Conservation (phyloP, 2,329 filamentous ascomycete species). For the Phialophora verrucosa region DNA sequence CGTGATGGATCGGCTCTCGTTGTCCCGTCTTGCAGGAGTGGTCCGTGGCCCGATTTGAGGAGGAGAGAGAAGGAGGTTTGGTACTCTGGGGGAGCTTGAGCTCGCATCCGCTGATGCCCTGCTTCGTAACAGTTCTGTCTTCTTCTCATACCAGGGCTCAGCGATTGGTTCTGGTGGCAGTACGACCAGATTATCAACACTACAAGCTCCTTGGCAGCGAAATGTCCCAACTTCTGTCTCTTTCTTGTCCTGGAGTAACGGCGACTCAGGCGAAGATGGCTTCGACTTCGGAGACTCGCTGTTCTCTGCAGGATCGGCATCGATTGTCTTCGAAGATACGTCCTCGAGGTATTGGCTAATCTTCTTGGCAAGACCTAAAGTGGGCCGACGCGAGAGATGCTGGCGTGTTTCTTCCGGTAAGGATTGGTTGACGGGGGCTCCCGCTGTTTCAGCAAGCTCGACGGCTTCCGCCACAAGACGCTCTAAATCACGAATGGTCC, state of each 20-base stretch:
- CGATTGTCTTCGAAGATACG: background rate
- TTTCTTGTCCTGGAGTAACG: background rate
- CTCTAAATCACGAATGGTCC: constrained; percentile 46
- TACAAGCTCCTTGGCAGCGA: constrained; percentile 17
- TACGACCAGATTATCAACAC: constrained; percentile 4
- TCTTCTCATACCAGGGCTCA: constrained; percentile 11
- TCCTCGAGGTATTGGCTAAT: constrained; percentile 21
- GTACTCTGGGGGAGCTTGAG: background rate
- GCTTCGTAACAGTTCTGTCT: constrained; percentile 1
- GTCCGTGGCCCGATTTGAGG: constrained; percentile 18
- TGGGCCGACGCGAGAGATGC: constrained; percentile 1
- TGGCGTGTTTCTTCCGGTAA: background rate
- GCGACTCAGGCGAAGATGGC: background rate
- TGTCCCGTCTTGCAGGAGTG: constrained; percentile 9
- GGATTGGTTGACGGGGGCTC: background rate
- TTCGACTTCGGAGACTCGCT: constrained; percentile 5
- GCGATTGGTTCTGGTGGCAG: constrained; percentile 18
- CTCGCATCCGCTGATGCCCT: background rate
- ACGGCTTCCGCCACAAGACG: constrained; percentile 47
- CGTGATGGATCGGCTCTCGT: background rate
- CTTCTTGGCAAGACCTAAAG: constrained; percentile 17
- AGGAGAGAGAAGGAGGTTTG: constrained; percentile 6
- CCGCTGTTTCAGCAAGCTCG: constrained; percentile 42
- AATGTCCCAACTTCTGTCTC: background rate
- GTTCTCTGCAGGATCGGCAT: background rate